phyloP scores from a whole-genome alignment of 306 rosid species.

The Sesbania bispinosa region DNA sequence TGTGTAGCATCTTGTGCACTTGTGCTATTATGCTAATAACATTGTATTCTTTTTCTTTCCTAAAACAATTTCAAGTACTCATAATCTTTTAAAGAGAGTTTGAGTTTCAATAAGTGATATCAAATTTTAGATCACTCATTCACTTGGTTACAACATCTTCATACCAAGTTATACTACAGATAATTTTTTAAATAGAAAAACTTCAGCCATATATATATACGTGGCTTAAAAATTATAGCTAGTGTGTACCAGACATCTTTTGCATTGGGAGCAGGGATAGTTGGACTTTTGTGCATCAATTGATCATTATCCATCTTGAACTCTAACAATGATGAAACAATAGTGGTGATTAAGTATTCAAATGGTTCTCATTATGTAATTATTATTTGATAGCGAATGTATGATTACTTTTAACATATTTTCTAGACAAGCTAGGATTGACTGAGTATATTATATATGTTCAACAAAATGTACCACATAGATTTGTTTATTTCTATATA shows the following conservation, averaged over 20 bases:
- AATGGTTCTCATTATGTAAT: not conserved
- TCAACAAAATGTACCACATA: not conserved
- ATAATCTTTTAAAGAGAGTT: too few species aligned
- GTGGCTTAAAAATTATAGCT: too few species aligned
- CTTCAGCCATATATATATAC: too few species aligned
- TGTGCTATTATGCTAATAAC: too few species aligned
- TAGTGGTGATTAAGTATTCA: not conserved
- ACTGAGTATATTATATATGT: not conserved
- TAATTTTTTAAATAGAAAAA: too few species aligned
- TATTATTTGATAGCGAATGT: not conserved
- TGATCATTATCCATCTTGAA: slow-evolving; percentile 1
- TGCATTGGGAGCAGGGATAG: not conserved
- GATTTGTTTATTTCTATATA: not conserved
- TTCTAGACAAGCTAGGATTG: not conserved
- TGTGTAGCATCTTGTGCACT: too few species aligned
- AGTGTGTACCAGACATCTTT: slow-evolving; percentile 1
- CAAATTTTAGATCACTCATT: too few species aligned
- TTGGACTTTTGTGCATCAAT: not conserved
- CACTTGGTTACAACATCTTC: too few species aligned
- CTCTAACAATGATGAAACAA: not conserved
- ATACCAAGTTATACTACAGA: too few species aligned
- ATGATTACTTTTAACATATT: not conserved
- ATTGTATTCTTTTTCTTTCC: too few species aligned
- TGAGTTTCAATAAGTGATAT: too few species aligned
- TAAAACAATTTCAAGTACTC: too few species aligned